A percentile compares a stretch with the other conserved stretches of the same genome.
phyloP scores from a whole-genome alignment of 164 flowering plant genomes.

The Nymphaea thermarum region DNA sequence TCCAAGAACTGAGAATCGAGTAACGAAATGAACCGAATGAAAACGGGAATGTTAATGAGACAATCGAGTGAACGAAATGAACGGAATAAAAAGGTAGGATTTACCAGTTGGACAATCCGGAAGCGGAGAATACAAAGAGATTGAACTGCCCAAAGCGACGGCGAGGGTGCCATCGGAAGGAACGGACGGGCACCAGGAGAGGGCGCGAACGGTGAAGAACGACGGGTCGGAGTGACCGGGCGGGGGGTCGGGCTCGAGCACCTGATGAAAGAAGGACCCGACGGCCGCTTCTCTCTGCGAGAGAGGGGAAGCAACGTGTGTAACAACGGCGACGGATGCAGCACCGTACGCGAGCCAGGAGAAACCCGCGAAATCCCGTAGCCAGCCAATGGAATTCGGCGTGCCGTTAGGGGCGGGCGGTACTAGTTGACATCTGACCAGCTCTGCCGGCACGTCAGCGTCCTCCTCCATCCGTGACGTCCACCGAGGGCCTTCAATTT shows the following conservation, averaged over 20 bases:
- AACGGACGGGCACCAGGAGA: constrained; percentile 45
- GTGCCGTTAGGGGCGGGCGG: background rate
- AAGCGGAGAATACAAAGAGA: constrained; percentile 26
- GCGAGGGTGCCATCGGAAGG: constrained; percentile 68
- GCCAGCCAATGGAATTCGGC: constrained; percentile 36
- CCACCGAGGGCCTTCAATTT: too few species aligned
- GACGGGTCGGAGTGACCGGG: background rate
- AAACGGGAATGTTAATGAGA: too few species aligned
- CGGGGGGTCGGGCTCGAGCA: constrained; percentile 38
- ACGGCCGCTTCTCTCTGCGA: constrained; percentile 44
- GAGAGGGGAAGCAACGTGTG: constrained; percentile 77
- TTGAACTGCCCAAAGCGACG: constrained; percentile 42
- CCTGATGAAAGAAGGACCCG: constrained; percentile 54
- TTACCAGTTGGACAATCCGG: background rate
- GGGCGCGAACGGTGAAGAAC: constrained; percentile 20
- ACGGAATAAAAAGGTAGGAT: background rate
- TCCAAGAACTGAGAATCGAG: too few species aligned
- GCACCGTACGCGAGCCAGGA: constrained; percentile 94
- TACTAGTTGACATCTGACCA: background rate
- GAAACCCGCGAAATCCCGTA: constrained; percentile 56
- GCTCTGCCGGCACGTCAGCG: background rate
- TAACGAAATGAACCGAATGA: too few species aligned
- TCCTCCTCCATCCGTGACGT: too few species aligned
- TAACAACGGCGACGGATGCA: constrained; percentile 72
- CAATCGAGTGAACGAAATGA: too few species aligned